Percentiles rank a stretch among this genome's conserved stretches.
Evolutionary conservation across 2,329 filamentous ascomycete genomes (phyloP).

Genomic region (Phoma sp.): DNA sequence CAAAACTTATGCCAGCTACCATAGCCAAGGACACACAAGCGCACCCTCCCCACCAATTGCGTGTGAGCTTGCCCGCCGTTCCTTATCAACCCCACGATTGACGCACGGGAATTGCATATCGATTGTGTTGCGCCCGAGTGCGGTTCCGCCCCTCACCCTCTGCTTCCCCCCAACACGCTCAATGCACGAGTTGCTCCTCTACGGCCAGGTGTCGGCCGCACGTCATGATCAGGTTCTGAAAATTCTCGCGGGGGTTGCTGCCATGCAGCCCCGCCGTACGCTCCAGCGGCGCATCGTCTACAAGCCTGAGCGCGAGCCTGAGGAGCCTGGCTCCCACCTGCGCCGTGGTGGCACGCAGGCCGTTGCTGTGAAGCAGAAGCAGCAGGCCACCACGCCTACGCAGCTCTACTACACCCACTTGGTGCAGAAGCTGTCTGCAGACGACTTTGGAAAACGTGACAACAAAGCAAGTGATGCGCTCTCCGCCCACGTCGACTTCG

Average conservation of each 20-base stretch:
- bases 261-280: constrained; percentile 64
- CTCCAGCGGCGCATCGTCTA: constrained; percentile 65
- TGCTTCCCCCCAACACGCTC: constrained; percentile 11
- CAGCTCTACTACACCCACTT: constrained; percentile 62
- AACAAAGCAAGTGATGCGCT: constrained; percentile 20
- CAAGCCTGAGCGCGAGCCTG: constrained; percentile 59
- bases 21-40: constrained; percentile 5
- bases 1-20: too few species aligned
- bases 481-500: constrained; percentile 30
- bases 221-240: constrained; percentile 67
- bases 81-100: constrained; percentile 41
- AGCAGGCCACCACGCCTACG: constrained; percentile 51
- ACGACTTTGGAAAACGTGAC: constrained; percentile 41
- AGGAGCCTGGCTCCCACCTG: constrained; percentile 46
- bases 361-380: constrained; percentile 41
- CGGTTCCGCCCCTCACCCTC: constrained; percentile 16
- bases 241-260: constrained; percentile 66
- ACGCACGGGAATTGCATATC: constrained; percentile 37
- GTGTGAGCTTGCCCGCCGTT: constrained; percentile 9
- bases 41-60: constrained; percentile 30
- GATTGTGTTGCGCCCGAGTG: constrained; percentile 25
- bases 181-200: constrained; percentile 70
- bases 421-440: constrained; percentile 51
- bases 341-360: constrained; percentile 48
- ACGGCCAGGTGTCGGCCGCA: constrained; percentile 62